These are phyloP conservation scores for Actinomortierella wolfii DNA, from an alignment of 371 early-diverging fungal species.

Conservation along the genomic window DNA sequence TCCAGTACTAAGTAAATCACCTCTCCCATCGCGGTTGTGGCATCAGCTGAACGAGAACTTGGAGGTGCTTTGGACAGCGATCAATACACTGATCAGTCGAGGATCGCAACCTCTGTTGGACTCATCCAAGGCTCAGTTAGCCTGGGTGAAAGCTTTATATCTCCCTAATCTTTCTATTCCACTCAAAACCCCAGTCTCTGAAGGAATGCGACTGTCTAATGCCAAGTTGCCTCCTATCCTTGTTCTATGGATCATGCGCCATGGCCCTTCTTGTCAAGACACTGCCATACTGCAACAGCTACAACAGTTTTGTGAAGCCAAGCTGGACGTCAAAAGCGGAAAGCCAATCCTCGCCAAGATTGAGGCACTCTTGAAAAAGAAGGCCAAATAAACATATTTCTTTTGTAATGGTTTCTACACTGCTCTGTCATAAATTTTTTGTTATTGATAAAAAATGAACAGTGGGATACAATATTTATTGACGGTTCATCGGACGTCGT, in stretches of 20 bases:
- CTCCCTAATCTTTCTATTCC: too few species aligned
- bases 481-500: too few species aligned
- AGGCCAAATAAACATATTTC: not conserved
- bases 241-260: slow-evolving; percentile 28
- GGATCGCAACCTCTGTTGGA: not conserved
- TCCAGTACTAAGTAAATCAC: too few species aligned
- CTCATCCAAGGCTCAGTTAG: not conserved
- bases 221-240: slow-evolving; percentile 22
- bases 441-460: too few species aligned
- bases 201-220: slow-evolving; percentile 17
- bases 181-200: not conserved
- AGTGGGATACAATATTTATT: too few species aligned
- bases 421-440: too few species aligned
- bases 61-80: not conserved
- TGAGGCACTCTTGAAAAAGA: slow-evolving; percentile 25
- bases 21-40: too few species aligned
- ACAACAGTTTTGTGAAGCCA: slow-evolving; percentile 23
- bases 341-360: slow-evolving; percentile 24
- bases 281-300: slow-evolving; percentile 16
- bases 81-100: not conserved
- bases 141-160: not conserved
- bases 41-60: too few species aligned
- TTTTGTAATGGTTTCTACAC: too few species aligned
- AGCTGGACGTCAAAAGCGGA: slow-evolving; percentile 14
- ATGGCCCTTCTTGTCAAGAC: slow-evolving; percentile 28